phyloP scores from a whole-genome alignment of 345 rosid genomes.

The Eucalyptus tenuipes region DNA sequence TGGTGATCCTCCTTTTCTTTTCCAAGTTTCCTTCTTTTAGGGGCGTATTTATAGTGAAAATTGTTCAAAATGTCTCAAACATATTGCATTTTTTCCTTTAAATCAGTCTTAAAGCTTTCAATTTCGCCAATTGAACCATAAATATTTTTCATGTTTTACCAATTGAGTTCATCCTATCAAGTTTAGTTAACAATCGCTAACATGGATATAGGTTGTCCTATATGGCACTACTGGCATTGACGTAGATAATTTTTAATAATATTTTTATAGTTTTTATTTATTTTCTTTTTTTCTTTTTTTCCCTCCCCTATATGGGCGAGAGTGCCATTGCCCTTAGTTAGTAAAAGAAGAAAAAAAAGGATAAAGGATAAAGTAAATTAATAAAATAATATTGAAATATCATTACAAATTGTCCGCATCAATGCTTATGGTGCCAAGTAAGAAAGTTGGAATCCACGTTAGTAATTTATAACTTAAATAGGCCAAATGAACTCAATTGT shows the following conservation, averaged over 20 bases:
- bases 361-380: too few species aligned
- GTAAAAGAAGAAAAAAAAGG: neutral
- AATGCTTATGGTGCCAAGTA: too few species aligned
- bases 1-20: neutral
- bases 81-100: neutral
- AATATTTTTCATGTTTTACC: too few species aligned
- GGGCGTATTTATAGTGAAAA: neutral
- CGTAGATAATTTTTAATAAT: too few species aligned
- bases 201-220: accelerated
- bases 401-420: accelerated
- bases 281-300: accelerated
- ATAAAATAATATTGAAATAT: too few species aligned
- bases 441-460: too few species aligned
- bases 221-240: accelerated
- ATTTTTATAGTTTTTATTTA: accelerated
- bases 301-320: too few species aligned
- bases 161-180: neutral
- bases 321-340: neutral
- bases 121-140: too few species aligned
- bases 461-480: too few species aligned
- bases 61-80: neutral
- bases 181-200: neutral
- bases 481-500: too few species aligned
- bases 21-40: neutral
- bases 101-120: accelerated